Evolutionary conservation across 1,284 basidiomycete genomes (phyloP), one percentile per base, ranked within the genome.

Genomic region (Trametes polyzona): DNA sequence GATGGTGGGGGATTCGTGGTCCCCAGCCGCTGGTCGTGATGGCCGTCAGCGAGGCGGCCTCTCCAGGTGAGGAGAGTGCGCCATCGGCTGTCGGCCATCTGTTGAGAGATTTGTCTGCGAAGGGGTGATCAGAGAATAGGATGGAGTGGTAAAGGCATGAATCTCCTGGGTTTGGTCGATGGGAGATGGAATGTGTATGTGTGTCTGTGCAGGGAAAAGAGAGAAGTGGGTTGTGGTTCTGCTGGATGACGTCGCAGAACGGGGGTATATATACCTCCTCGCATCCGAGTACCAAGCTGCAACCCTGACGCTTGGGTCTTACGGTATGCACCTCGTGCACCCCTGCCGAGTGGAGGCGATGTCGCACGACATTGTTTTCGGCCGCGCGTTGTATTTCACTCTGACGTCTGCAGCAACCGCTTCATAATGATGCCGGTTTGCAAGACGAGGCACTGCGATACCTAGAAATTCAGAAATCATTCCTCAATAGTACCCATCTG

Each of bases 51-150:
- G 40, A 41, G 7, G 23, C 40, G 3, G 40, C 16, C 23, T 16
- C 8, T 24, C 24, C 40, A n/a, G 23, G 41, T 17, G n/a, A n/a
- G n/a, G n/a, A n/a, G n/a, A n/a, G n/a, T n/a, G n/a, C n/a, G n/a
- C n/a, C n/a, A n/a, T n/a, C n/a, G n/a, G n/a, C n/a, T n/a, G n/a
- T n/a, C n/a, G 16, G 41, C 41, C 24, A n/a, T 21, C 16, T 16
- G 27, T 7, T 40, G 51, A 53, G 51, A 53, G 44, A 43, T 53
- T 53, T 53, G 43, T 53, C 43, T 47, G 19, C 27, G 35, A 53
- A 39, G 33, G 26, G 48, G 12, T 27, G 3, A 30, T 32, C 14
- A 35, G 33, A 35, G 12, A 29, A 8, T 1, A 2, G 9, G 19
- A 14, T 7, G 12, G 26, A 17, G 41, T 10, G 41, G 41, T 16